These are phyloP conservation scores for Mucor plumbeus DNA, from an alignment of 371 early-diverging fungal genomes.

Conservation along the genomic window DNA sequence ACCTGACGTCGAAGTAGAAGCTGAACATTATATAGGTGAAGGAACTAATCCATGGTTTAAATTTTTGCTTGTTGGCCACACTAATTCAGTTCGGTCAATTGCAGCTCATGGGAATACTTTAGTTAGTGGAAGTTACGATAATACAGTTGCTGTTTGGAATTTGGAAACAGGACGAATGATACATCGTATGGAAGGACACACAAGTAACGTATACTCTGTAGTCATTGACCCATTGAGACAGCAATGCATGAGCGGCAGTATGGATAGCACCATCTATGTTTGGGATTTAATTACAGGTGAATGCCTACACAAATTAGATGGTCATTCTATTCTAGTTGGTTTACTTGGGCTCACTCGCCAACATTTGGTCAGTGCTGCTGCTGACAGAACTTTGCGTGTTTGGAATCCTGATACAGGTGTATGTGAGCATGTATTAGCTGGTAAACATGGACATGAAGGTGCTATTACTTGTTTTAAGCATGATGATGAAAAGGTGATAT, in stretches of 20 bases:
- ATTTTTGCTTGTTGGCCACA: constrained; percentile 84
- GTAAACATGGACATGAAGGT: constrained; percentile 69
- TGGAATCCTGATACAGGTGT: constrained; percentile 87
- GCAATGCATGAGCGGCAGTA: constrained; percentile 89
- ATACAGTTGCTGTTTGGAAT: constrained; percentile 93
- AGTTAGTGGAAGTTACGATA: constrained; percentile 95
- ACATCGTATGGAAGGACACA: constrained; percentile 83
- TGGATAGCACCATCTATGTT: constrained; percentile 91
- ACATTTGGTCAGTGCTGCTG: constrained; percentile 93
- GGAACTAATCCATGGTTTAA: constrained; percentile 63
- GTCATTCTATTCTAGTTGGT: constrained; percentile 93
- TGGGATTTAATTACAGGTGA: constrained; percentile 90
- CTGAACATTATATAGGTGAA: constrained; percentile 33
- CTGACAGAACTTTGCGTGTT: constrained; percentile 93
- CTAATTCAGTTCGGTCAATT: constrained; percentile 89
- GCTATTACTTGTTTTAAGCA: constrained; percentile 97
- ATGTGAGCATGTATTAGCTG: constrained; percentile 68
- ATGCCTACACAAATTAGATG: constrained; percentile 67
- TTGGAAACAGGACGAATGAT: constrained; percentile 68
- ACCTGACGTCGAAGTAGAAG: constrained; percentile 58
- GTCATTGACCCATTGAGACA: constrained; percentile 76
- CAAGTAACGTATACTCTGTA: constrained; percentile 89
- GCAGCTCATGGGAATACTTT: constrained; percentile 84
- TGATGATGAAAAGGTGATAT: constrained; percentile 87
- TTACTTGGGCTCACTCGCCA: constrained; percentile 83